Evolutionary conservation across 208 protist genomes (phyloP).

Genomic region (Leptomonas pyrrhocoris): DNA sequence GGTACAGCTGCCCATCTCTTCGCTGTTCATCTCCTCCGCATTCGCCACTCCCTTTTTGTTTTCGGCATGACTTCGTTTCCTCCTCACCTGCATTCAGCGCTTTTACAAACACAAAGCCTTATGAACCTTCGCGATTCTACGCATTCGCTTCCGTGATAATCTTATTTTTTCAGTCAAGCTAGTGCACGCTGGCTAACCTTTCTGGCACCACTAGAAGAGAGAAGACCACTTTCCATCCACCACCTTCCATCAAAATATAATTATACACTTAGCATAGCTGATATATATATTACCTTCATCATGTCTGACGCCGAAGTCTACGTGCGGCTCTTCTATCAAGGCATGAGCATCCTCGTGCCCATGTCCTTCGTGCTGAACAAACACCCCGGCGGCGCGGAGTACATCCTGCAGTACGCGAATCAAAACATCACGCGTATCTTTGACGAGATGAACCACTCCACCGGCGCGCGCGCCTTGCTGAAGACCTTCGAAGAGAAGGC

Average conservation of each 20-base stretch:
- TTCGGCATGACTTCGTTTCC: too few species aligned
- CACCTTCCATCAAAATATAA: too few species aligned
- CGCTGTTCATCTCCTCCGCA: too few species aligned
- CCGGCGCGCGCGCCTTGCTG: conserved; percentile 27
- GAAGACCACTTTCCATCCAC: too few species aligned
- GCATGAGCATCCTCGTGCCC: conserved; percentile 26
- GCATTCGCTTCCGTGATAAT: too few species aligned
- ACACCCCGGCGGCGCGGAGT: conserved; percentile 43
- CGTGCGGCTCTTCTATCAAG: conserved; percentile 25
- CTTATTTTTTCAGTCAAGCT: too few species aligned
- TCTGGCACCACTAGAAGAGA: too few species aligned
- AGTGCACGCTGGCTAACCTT: neutral
- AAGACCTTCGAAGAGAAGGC: conserved; percentile 16
- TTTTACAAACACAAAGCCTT: too few species aligned
- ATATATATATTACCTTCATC: neutral
- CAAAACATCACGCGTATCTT: conserved; percentile 49
- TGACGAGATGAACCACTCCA: conserved; percentile 39
- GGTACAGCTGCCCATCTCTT: too few species aligned
- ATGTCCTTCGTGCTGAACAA: conserved; percentile 36
- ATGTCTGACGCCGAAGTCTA: conserved; percentile 3
- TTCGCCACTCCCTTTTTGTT: too few species aligned
- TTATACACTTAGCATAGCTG: too few species aligned
- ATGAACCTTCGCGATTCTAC: too few species aligned
- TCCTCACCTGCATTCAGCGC: neutral
- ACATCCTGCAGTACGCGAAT: conserved; percentile 37